Evolutionary conservation across 2,329 filamentous ascomycete species (phyloP).

Genomic region (Cladorrhinum sp.): DNA sequence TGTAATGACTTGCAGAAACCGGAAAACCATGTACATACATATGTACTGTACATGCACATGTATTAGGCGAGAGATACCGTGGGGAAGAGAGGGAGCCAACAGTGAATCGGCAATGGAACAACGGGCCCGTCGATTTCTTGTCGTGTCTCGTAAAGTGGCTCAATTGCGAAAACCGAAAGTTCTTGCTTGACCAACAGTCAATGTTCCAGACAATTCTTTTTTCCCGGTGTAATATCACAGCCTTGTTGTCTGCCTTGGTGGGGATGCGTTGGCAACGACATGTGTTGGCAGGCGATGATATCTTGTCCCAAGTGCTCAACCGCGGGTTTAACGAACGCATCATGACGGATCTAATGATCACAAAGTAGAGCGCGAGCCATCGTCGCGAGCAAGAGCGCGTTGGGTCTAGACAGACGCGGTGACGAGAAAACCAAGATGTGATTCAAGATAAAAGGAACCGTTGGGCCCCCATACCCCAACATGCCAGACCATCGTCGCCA

Average conservation of each 20-base stretch:
- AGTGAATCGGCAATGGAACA: not conserved
- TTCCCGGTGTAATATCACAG: not conserved
- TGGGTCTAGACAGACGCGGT: not conserved
- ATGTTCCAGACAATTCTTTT: not conserved
- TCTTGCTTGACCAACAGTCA: not conserved
- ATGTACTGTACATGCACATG: not conserved
- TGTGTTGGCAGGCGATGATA: not conserved
- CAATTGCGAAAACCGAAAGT: slow-evolving; percentile 12
- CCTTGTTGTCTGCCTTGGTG: not conserved
- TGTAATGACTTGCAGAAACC: slow-evolving; percentile 1
- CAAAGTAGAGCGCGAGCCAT: not conserved
- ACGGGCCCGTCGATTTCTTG: not conserved
- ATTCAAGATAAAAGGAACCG: not conserved
- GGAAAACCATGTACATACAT: not conserved
- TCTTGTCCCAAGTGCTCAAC: slow-evolving; percentile 2
- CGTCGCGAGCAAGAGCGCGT: not conserved
- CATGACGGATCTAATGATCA: not conserved
- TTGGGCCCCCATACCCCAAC: not conserved
- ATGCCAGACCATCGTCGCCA: not conserved
- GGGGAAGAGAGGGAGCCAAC: not conserved
- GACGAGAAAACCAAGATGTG: not conserved
- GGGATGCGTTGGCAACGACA: not conserved
- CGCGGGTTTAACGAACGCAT: not conserved
- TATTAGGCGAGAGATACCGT: not conserved
- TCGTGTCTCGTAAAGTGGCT: slow-evolving; percentile 4